Conservation (phyloP, 805 yeast genomes). For the Monosporozyma yasuniensis region DNA sequence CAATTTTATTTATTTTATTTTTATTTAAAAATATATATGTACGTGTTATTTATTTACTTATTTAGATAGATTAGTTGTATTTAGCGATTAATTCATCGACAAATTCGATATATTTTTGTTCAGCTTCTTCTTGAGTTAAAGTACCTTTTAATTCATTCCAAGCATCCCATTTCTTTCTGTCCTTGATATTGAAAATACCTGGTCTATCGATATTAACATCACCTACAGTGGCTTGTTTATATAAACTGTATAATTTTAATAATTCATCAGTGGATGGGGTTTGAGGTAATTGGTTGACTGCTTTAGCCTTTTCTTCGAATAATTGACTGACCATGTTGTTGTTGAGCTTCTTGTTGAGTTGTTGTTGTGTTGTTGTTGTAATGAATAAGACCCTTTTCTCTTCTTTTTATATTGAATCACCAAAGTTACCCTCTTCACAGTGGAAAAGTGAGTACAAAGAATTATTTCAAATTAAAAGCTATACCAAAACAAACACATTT, state of each 20-base stretch:
- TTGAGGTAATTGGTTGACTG: constrained; percentile 63
- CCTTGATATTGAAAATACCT: constrained; percentile 85
- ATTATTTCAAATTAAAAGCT: too few relatives aligned
- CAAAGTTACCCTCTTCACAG: neutral
- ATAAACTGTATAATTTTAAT: constrained; percentile 79
- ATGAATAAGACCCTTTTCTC: too few relatives aligned
- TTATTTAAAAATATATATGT: neutral
- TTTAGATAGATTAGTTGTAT: constrained; percentile 2
- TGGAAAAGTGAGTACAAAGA: too few relatives aligned
- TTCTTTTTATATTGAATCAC: too few relatives aligned
- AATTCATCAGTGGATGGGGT: constrained; percentile 85
- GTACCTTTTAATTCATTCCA: constrained; percentile 82
- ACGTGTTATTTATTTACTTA: constrained; percentile 6
- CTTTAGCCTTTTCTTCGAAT: constrained; percentile 51
- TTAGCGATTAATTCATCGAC: constrained; percentile 55
- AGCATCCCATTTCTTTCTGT: constrained; percentile 95
- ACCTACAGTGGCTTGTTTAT: constrained; percentile 95
- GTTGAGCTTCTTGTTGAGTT: too few relatives aligned
- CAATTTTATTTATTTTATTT: neutral
- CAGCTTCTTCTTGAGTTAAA: constrained; percentile 81
- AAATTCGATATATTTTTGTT: constrained; percentile 61
- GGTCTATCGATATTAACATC: constrained; percentile 78
- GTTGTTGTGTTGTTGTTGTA: too few relatives aligned
- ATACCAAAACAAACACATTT: too few relatives aligned
- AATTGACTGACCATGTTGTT: constrained; percentile 28